Evolutionary conservation across 345 rosid genomes (phyloP).

Genomic region (Eucalyptus caleyi): DNA sequence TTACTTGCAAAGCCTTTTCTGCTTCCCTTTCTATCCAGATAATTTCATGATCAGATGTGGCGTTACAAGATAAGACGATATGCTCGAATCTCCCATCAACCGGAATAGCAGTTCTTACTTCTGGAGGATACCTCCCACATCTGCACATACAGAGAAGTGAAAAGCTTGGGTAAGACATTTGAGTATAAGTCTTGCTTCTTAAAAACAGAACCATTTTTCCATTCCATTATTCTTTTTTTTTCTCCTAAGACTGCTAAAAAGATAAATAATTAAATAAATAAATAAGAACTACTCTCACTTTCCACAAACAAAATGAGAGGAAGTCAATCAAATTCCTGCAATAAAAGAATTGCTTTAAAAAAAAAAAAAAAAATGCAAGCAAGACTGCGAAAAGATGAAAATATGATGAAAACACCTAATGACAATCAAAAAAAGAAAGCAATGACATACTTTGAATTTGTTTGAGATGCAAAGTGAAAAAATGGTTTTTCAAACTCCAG

Average conservation of each 20-base stretch:
- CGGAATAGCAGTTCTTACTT: conserved; percentile 95
- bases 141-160: conserved; percentile 7
- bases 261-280: background rate
- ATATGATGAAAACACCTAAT: background rate
- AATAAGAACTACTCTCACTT: background rate
- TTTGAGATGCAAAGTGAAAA: background rate
- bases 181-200: background rate
- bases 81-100: conserved; percentile 96
- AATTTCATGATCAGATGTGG: conserved; percentile 87
- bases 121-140: conserved; percentile 96
- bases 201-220: background rate
- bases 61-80: conserved; percentile 75
- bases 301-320: background rate
- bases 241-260: background rate
- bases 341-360: background rate
- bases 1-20: conserved; percentile 62
- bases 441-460: background rate
- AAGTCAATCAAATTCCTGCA: background rate
- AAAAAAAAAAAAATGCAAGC: background rate
- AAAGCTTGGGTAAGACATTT: background rate
- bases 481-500: background rate
- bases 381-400: background rate
- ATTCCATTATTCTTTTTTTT: background rate
- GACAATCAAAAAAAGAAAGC: background rate
- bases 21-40: conserved; percentile 80